A percentile compares a stretch with the other conserved stretches of the same genome.
phyloP scores from a whole-genome alignment of 2,329 filamentous ascomycete genomes.

The Diplodia mutila region DNA sequence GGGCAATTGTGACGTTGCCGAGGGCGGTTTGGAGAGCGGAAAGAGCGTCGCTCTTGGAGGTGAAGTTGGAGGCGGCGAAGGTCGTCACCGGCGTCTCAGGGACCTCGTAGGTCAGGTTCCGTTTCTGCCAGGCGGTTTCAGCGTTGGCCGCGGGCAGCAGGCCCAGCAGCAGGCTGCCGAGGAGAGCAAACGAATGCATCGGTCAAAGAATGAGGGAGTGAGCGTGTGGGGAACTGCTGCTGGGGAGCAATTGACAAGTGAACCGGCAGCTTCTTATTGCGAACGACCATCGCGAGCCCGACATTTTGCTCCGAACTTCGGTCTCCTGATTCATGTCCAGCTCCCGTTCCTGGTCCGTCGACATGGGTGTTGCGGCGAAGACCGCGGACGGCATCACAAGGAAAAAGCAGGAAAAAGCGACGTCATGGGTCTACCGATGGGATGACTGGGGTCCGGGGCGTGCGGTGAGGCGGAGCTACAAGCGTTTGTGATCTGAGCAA shows the following conservation, averaged over 20 bases:
- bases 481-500: conserved; percentile 5
- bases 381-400: not conserved
- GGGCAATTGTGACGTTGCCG: conserved; percentile 17
- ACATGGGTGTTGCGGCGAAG: too few relatives aligned
- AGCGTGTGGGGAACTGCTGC: not conserved
- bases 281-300: not conserved
- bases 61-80: conserved; percentile 2
- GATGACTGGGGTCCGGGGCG: not conserved
- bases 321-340: not conserved
- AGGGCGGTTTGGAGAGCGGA: not conserved
- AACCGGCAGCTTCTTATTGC: not conserved
- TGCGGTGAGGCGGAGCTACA: not conserved
- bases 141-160: conserved; percentile 15
- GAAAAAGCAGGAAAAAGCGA: not conserved
- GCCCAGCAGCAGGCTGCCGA: conserved; percentile 16
- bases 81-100: not conserved
- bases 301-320: not conserved
- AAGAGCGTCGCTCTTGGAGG: conserved; percentile 11
- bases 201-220: not conserved
- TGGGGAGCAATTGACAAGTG: not conserved
- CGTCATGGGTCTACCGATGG: not conserved
- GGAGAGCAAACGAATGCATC: conserved; percentile 7
- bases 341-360: too few relatives aligned
- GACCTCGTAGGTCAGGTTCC: conserved; percentile 5
- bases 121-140: conserved; percentile 13